phyloP scores from a whole-genome alignment of 176 grass and related monocot genomes.

The Phoenix dactylifera region DNA sequence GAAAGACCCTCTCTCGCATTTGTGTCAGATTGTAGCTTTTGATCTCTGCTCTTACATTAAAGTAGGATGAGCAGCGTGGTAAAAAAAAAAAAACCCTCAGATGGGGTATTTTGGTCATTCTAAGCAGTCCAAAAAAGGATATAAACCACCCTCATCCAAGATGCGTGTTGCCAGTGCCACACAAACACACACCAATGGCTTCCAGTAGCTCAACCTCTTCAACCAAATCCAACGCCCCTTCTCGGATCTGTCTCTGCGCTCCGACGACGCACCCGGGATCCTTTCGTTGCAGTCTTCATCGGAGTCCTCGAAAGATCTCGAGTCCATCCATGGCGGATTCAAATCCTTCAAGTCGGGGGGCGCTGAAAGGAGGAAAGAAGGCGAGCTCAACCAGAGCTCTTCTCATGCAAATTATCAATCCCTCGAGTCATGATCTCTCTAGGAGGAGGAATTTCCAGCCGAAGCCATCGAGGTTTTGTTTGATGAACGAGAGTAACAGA shows the following conservation, averaged over 20 bases:
- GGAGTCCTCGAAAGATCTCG: neutral
- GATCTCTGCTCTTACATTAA: too few relatives aligned
- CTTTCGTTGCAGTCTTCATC: slow-evolving; percentile 68
- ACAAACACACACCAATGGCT: neutral
- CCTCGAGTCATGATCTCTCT: slow-evolving; percentile 30
- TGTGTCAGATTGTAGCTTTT: too few relatives aligned
- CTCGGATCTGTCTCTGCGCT: slow-evolving; percentile 53
- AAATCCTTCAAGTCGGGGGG: neutral
- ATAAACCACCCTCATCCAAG: too few relatives aligned
- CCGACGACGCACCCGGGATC: slow-evolving; percentile 73
- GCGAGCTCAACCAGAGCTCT: slow-evolving; percentile 37
- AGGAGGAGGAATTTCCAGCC: slow-evolving; percentile 46
- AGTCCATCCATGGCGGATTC: neutral
- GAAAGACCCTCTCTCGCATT: too few relatives aligned
- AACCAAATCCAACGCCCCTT: neutral
- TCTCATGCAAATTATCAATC: slow-evolving; percentile 41
- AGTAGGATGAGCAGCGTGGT: too few relatives aligned
- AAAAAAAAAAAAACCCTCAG: too few relatives aligned
- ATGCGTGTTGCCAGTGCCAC: too few relatives aligned
- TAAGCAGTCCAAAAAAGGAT: too few relatives aligned
- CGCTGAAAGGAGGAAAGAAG: slow-evolving; percentile 10
- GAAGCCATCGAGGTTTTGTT: slow-evolving; percentile 41
- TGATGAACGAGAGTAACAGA: slow-evolving; percentile 11
- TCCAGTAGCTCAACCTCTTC: neutral
- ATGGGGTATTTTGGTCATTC: too few relatives aligned